Evolutionary conservation across 2,329 filamentous ascomycete species (phyloP), one percentile per base, ranked within the genome.

Genomic region (Pleoardoris graminearum): DNA sequence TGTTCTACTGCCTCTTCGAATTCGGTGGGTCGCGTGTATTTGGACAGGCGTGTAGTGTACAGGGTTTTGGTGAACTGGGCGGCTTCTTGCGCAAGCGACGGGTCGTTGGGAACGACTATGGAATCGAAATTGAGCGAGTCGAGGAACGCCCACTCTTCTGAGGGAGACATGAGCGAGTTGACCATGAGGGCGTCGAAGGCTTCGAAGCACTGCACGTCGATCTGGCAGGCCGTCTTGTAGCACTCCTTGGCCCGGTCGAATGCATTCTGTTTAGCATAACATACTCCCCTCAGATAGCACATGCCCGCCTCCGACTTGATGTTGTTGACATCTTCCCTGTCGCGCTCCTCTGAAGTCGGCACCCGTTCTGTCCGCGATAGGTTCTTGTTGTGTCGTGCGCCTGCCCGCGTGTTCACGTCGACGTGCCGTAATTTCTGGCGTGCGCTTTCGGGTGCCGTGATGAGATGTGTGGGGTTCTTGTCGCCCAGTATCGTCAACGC

Each of bases 171-270:
- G 56, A 99, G 81, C 17, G 90, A 90, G 76, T 99, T 99, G 76
- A 91, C 91, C 86, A 97, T 97, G 50, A 99, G 83, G 77, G 97
- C 92, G 65, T 97, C 92, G 69, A 99, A 97, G 0, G 94, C 94
- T 75, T 99, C 94, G 69, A 96, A 97, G 75, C 94, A 99, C 73
- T 96, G 92, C 3, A 97, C 92, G 69, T 99, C 94, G 67, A 99
- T 97, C 56, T 90, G 86, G 39, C 97, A 91, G 1, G 94, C 94
- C 66, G 96, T 91, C 77, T 97, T 97, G 81, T 97, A 99, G 77
- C 94, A 97, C 66, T 97, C 92, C 73, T 97, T 97, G 47, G 94
- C 94, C 29, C 91, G 87, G 71, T 99, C 94, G 66, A 97, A 97
- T 22, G 93, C 90, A 73, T 97, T 99, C 72, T 96, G 90, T 75